phyloP scores from a whole-genome alignment of 140 eudicot genomes.

The Anethum foeniculum region DNA sequence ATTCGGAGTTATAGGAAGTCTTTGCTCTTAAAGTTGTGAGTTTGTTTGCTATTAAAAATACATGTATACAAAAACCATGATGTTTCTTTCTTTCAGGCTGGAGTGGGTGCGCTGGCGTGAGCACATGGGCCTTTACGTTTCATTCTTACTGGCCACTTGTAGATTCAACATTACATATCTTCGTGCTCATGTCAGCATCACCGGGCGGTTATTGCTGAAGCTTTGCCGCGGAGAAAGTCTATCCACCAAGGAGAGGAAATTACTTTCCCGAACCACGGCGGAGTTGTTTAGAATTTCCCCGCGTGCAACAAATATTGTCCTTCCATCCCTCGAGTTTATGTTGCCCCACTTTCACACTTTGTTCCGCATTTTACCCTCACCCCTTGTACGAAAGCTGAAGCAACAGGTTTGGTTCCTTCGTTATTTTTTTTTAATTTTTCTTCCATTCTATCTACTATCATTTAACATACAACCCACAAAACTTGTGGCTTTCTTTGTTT shows the following conservation, averaged over 20 bases:
- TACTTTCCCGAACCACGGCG: slow-evolving; percentile 73
- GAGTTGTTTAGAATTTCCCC: slow-evolving; percentile 81
- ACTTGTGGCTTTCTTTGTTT: not conserved
- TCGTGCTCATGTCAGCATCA: slow-evolving; percentile 62
- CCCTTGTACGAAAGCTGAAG: slow-evolving; percentile 81
- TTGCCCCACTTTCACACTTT: slow-evolving; percentile 70
- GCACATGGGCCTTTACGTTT: too few relatives aligned
- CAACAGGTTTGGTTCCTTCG: slow-evolving; percentile 44
- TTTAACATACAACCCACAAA: not conserved
- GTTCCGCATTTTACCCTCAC: slow-evolving; percentile 73
- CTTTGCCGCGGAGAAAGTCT: slow-evolving; percentile 77
- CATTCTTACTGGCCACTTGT: too few relatives aligned
- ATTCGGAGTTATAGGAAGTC: too few relatives aligned
- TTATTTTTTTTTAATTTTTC: not conserved
- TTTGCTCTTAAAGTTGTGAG: too few relatives aligned
- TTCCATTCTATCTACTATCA: not conserved
- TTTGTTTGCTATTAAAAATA: too few relatives aligned
- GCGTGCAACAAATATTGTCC: slow-evolving; percentile 65
- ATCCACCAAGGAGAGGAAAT: slow-evolving; percentile 71
- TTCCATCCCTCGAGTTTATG: slow-evolving; percentile 74
- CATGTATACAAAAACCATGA: too few relatives aligned
- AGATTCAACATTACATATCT: slow-evolving; percentile 33
- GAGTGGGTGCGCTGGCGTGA: slow-evolving; percentile 31
- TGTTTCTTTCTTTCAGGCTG: slow-evolving; percentile 31
- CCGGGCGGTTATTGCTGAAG: slow-evolving; percentile 57